Base-by-base conservation (phyloP, 768 basidiomycete genomes). In the Mycena albidolilacea region DNA sequence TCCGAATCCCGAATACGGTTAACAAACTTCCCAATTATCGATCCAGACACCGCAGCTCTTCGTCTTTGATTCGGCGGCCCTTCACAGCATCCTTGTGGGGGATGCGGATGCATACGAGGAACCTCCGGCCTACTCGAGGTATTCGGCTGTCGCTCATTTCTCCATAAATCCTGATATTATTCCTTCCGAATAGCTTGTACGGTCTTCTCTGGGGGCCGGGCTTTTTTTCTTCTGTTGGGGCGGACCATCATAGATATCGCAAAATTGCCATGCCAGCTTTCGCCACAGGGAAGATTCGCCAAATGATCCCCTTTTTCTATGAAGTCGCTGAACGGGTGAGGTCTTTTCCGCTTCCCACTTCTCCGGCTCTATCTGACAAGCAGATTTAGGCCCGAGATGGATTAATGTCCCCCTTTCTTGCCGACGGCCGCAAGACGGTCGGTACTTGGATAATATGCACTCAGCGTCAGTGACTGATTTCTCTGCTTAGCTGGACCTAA, bases 41-140 rank as follows among this genome's bases (percentile, higher is more conserved):
- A 15, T 39, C 7, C 37, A 69, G 68, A 12, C 48, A 3, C 61
- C 39, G 0, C 50, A 69, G 1, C 68, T 63, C n/a, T 69, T 41
- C 30, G 54, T 69, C 23, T 69, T 63, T 48, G 68, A 69, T 14
- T 61, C 68, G 5, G 52, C n/a, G 6, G 68, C 68, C 5, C 52
- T 69, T 3, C 61, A 69, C 19, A 63, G 39, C 57, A 63, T 69
- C n/a, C 52, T 69, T 21, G 54, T 69, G 17, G 14, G 57, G 14
- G 52, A 69, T 21, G 1, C 6, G 3, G 60, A 69, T 23, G 35
- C 17, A 3, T 69, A 69, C 30, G 68, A 63, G 43, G 46, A 54
- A 11, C 6, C 21, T 2, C 50, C 6, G 3, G 15, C 1, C 2
- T 44, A 43, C 61, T 7, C 44, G 39, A 43, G 3, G 68, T 69